Conservation (phyloP, 2,329 filamentous ascomycete genomes). For the Cladophialophora yegresii region DNA sequence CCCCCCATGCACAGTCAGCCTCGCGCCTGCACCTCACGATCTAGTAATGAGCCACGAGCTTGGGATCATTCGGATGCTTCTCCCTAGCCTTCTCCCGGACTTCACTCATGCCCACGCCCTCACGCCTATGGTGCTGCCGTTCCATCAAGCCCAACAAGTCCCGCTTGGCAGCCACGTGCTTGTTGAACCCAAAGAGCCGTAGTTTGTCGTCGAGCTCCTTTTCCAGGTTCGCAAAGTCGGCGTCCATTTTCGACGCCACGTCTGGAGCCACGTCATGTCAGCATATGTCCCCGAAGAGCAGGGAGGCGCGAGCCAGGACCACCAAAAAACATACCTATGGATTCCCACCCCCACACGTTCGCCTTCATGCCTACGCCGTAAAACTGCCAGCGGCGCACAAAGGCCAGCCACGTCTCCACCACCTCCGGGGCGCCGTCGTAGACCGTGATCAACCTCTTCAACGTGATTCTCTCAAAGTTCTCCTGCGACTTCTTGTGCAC, state of each 20-base stretch:
- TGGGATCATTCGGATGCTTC: constrained; percentile 12
- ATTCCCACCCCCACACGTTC: constrained; percentile 87
- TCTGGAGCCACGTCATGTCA: constrained; percentile 38
- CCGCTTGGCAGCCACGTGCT: constrained; percentile 38
- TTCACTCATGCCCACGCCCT: constrained; percentile 42
- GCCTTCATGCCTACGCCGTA: constrained; percentile 99
- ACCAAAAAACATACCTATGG: constrained; percentile 58
- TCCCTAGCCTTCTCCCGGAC: constrained; percentile 37
- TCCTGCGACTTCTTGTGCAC: constrained; percentile 97
- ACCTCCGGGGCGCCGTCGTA: constrained; percentile 86
- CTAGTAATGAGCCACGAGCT: not conserved
- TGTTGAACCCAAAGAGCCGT: constrained; percentile 46
- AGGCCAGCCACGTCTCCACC: constrained; percentile 89
- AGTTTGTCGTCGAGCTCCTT: constrained; percentile 46
- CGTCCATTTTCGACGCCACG: constrained; percentile 47
- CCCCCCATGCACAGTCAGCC: too few relatives aligned
- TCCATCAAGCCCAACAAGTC: constrained; percentile 43
- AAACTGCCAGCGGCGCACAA: constrained; percentile 86
- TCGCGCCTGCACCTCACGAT: too few relatives aligned
- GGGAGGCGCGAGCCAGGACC: not conserved
- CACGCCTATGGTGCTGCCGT: constrained; percentile 43
- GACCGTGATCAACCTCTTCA: constrained; percentile 85
- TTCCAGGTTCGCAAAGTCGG: constrained; percentile 43
- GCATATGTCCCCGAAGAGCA: not conserved
- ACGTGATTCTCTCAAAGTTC: constrained; percentile 91